A percentile compares a stretch with the other conserved stretches of the same genome.
Evolutionary conservation across 1,284 basidiomycete genomes (phyloP).

Genomic region (Moesziomyces parantarcticus): DNA sequence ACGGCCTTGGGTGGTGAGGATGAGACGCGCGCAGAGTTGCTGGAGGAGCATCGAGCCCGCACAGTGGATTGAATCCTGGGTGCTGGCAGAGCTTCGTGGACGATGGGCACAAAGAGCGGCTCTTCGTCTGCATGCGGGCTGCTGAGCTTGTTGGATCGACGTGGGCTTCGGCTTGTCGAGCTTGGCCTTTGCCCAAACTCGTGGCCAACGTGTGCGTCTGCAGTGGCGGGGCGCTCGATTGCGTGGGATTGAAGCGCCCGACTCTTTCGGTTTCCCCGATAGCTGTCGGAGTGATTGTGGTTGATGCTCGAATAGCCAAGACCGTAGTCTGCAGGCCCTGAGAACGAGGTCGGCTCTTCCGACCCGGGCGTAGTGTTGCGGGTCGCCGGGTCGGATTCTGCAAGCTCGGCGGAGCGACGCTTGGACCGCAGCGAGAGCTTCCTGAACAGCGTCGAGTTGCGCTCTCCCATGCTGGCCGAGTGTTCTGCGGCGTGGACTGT

Average conservation of each 20-base stretch:
- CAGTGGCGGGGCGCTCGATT: slow-evolving; percentile 23
- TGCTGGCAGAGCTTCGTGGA: slow-evolving; percentile 4
- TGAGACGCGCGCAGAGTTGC: neutral
- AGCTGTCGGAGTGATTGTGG: slow-evolving; percentile 15
- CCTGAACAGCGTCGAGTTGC: slow-evolving; percentile 29
- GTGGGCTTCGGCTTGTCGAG: slow-evolving; percentile 3
- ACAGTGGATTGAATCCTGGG: slow-evolving; percentile 21
- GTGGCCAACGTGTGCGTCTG: slow-evolving; percentile 10
- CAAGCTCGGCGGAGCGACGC: slow-evolving; percentile 4
- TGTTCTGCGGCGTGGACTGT: no score
- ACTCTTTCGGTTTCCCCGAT: slow-evolving; percentile 18
- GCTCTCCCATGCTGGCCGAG: slow-evolving; percentile 17
- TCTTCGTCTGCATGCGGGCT: slow-evolving; percentile 10
- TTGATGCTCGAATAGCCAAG: slow-evolving; percentile 48
- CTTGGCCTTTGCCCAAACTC: neutral
- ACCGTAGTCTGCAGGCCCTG: slow-evolving; percentile 23
- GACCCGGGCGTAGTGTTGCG: slow-evolving; percentile 5
- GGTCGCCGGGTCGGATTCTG: slow-evolving; percentile 5
- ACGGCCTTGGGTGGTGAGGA: slow-evolving; percentile 9
- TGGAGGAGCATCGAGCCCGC: slow-evolving; percentile 9
- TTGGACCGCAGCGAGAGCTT: slow-evolving; percentile 25
- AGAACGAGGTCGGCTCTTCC: slow-evolving; percentile 18
- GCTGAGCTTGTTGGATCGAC: slow-evolving; percentile 19
- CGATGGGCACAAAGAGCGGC: slow-evolving; percentile 27
- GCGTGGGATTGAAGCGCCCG: neutral